Base-by-base conservation (phyloP, 257 asterid species). In the Gynochthodes officinalis region DNA sequence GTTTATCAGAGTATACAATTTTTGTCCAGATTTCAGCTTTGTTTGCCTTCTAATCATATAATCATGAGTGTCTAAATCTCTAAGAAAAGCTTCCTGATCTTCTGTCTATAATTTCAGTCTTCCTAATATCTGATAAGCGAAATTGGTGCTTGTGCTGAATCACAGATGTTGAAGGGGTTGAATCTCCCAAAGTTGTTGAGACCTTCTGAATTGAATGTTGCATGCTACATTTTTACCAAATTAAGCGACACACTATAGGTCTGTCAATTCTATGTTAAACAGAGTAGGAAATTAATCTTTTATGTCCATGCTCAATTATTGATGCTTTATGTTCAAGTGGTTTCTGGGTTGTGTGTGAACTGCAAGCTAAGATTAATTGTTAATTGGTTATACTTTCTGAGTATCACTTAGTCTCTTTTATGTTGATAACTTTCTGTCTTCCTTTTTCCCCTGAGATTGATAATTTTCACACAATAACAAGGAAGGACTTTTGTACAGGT, bases 401-500 rank as follows among this genome's bases (percentile, higher is more conserved):
- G 1, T 28, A 30, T 25, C 60, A 9, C 16, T 21, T 42, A 71
- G 40, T 57, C n/a, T 55, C 44, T 57, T 33, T 60, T 55, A 8
- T 39, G 1, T 58, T 43, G n/a, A n/a, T 57, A 16, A 32, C 40
- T 54, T 54, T 57, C 7, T 50, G 15, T 10, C 48, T 60, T 71
- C 33, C 42, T 16, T 50, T 23, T 53, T 52, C 3, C 49, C 37
- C 25, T 44, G 49, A 54, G 46, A 28, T 35, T 65, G 10, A 35
- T 40, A 63, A 19, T 40, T 67, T n/a, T 55, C 50, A 49, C 44
- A 46, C 28, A 33, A 4, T 67, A 18, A 77, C 73, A 37, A 27
- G 64, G 43, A 73, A 28, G 60, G 58, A 64, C 54, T 79, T 70
- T 73, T 64, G 46, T 75, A 23, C 95, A 95, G 99, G 99, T 71